Conservation (phyloP, 768 basidiomycete species). For the Mycena vulgaris region DNA sequence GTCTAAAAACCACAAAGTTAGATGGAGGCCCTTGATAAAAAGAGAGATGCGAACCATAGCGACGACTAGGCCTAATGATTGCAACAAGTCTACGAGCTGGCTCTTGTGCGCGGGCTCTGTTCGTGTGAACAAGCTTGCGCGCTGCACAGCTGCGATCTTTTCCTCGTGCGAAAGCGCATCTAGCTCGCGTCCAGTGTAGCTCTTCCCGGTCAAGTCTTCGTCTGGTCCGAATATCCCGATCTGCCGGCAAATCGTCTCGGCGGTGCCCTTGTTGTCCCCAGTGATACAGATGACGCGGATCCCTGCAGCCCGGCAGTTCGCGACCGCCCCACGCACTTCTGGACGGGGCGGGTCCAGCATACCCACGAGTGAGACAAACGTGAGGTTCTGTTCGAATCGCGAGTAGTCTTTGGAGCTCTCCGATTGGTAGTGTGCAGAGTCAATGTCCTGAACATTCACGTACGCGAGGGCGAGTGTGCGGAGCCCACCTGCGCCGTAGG, state of each 20-base stretch:
- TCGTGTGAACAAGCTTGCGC: constrained; percentile 91
- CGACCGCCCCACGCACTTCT: constrained; percentile 89
- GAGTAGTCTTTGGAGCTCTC: constrained; percentile 86
- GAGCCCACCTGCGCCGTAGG: constrained; percentile 87
- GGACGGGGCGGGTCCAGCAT: constrained; percentile 99
- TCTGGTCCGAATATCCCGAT: constrained; percentile 92
- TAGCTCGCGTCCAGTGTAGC: constrained; percentile 94
- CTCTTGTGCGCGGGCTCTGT: constrained; percentile 97
- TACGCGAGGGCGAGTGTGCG: constrained; percentile 95
- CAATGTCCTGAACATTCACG: constrained; percentile 80
- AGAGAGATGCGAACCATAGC: constrained; percentile 79
- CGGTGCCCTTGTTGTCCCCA: constrained; percentile 97
- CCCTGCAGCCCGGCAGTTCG: constrained; percentile 92
- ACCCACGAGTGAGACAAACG: constrained; percentile 95
- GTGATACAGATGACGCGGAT: constrained; percentile 98
- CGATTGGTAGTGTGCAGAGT: constrained; percentile 86
- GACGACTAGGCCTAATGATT: constrained; percentile 92
- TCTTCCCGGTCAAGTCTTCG: constrained; percentile 95
- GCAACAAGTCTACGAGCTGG: constrained; percentile 93
- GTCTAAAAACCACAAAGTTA: constrained; percentile 65
- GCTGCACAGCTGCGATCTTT: constrained; percentile 89
- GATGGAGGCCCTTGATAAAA: constrained; percentile 1
- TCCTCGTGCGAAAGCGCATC: constrained; percentile 86
- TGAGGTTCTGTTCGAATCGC: constrained; percentile 92
- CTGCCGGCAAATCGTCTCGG: constrained; percentile 96